Conservation (phyloP, 129 eudicot species). For the Arctium minus region DNA sequence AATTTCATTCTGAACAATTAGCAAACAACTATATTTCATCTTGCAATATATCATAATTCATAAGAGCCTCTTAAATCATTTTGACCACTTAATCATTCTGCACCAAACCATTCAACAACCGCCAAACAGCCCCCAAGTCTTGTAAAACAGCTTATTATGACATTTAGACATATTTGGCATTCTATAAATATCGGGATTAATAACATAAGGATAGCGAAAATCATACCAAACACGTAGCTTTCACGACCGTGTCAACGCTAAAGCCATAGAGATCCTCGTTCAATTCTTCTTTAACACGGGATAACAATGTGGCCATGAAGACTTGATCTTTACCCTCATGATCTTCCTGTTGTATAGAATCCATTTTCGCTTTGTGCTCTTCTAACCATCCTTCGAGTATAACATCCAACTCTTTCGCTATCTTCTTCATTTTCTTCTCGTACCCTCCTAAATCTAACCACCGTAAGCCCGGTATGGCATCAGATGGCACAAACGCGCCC, state of each 20-base stretch:
- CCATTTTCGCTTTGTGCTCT: slow-evolving; percentile 15
- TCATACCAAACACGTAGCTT: slow-evolving; percentile 21
- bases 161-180: not conserved
- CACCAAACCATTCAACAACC: too few relatives aligned
- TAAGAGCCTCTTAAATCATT: too few relatives aligned
- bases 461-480: slow-evolving; percentile 12
- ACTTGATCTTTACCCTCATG: not conserved
- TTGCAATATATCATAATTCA: too few relatives aligned
- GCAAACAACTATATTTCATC: too few relatives aligned
- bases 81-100: too few relatives aligned
- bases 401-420: not conserved
- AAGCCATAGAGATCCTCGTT: slow-evolving; percentile 11
- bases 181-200: not conserved
- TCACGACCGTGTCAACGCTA: not conserved
- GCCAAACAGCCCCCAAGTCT: not conserved
- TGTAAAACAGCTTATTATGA: not conserved
- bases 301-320: slow-evolving; percentile 9
- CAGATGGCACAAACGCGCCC: slow-evolving; percentile 24
- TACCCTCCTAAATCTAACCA: slow-evolving; percentile 26
- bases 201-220: not conserved
- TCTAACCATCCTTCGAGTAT: slow-evolving; percentile 12
- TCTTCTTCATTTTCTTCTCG: slow-evolving; percentile 21
- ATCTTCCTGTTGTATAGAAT: not conserved
- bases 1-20: too few relatives aligned
- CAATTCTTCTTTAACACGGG: slow-evolving; percentile 4